Evolutionary conservation across 1,284 basidiomycete genomes (phyloP).

Genomic region (Bjerkandera adusta): DNA sequence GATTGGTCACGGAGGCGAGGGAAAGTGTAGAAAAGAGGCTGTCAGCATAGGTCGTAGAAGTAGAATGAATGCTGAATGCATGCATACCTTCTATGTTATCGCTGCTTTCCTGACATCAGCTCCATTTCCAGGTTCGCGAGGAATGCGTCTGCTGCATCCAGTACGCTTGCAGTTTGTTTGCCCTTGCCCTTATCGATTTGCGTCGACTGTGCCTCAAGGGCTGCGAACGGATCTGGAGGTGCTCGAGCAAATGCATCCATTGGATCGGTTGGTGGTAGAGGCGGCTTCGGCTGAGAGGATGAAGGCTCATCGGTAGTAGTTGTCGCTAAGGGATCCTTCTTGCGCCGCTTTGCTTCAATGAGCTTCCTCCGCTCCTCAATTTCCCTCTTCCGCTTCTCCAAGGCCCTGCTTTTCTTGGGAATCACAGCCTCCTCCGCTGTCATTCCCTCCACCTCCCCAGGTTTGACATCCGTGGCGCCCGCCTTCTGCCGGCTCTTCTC

Average conservation of each 20-base stretch:
- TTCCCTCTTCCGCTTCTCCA: conserved; percentile 78
- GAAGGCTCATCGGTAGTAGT: conserved; percentile 2
- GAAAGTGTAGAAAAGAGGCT: neutral
- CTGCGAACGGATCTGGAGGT: conserved; percentile 40
- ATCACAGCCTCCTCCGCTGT: conserved; percentile 31
- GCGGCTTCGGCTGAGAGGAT: too few species aligned
- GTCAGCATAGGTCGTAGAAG: neutral
- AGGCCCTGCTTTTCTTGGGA: conserved; percentile 51
- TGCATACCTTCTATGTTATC: neutral
- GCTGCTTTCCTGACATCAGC: conserved; percentile 11
- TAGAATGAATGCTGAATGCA: neutral
- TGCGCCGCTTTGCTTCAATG: conserved; percentile 80
- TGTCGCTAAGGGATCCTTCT: conserved; percentile 33
- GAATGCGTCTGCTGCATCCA: conserved; percentile 56
- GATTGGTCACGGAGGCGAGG: conserved; percentile 40
- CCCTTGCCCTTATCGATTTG: conserved; percentile 25
- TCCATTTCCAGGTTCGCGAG: conserved; percentile 58
- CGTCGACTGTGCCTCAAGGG: conserved; percentile 41
- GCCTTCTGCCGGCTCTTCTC: conserved; percentile 56
- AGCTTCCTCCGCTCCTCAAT: conserved; percentile 73
- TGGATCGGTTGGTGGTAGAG: too few species aligned
- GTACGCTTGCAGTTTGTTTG: conserved; percentile 17
- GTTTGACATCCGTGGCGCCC: conserved; percentile 55
- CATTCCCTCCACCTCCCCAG: conserved; percentile 71
- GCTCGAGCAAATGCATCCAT: too few species aligned